Evolutionary conservation across 2,329 filamentous ascomycete species (phyloP).

Genomic region (Xylaria sp.): DNA sequence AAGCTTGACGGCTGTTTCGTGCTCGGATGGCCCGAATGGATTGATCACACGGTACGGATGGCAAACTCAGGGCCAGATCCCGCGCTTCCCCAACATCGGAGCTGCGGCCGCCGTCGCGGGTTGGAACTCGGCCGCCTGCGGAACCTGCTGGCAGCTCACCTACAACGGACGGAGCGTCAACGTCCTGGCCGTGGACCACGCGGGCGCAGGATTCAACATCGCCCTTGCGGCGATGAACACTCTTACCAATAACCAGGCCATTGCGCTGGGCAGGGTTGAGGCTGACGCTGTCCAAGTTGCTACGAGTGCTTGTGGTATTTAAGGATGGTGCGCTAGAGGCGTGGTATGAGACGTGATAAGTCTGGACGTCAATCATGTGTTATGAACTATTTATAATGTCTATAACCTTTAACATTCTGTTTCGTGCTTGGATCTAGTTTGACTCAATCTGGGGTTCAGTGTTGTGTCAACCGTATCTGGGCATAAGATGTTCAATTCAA

Average conservation of each 20-base stretch:
- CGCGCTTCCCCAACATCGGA: slow-evolving; percentile 65
- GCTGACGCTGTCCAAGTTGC: slow-evolving; percentile 59
- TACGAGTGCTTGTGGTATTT: slow-evolving; percentile 56
- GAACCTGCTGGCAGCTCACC: slow-evolving; percentile 66
- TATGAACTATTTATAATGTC: slow-evolving; percentile 10
- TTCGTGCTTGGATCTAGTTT: neutral
- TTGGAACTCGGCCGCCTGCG: slow-evolving; percentile 68
- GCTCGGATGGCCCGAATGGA: slow-evolving; percentile 75
- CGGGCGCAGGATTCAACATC: slow-evolving; percentile 64
- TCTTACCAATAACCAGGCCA: slow-evolving; percentile 63
- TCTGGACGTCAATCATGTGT: neutral
- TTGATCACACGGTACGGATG: slow-evolving; percentile 71
- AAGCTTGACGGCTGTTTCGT: slow-evolving; percentile 67
- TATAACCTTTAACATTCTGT: neutral
- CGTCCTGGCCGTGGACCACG: slow-evolving; percentile 66
- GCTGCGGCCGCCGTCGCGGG: slow-evolving; percentile 61
- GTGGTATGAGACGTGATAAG: neutral
- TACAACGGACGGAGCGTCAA: slow-evolving; percentile 63
- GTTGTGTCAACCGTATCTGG: neutral
- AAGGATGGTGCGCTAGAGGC: slow-evolving; percentile 7
- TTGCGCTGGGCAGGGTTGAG: slow-evolving; percentile 62
- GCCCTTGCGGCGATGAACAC: slow-evolving; percentile 65
- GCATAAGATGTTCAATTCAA: neutral
- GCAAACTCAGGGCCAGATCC: slow-evolving; percentile 63
- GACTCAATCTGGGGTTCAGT: neutral